These are phyloP conservation scores for Ajuga reptans DNA, from an alignment of 305 asterid species.

Conservation along the genomic window DNA sequence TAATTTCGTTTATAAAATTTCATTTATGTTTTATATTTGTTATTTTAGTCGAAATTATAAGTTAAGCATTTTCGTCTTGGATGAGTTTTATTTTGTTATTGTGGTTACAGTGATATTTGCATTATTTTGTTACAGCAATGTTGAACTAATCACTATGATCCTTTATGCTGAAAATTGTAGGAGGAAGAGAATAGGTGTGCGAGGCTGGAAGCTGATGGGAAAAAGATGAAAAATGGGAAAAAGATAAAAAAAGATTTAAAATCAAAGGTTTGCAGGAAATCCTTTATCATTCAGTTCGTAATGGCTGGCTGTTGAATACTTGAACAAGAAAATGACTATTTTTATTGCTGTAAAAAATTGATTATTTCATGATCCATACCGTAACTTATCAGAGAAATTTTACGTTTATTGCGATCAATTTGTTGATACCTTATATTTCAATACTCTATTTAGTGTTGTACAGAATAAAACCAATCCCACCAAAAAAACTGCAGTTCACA, in stretches of 20 bases:
- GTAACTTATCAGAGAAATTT: background rate
- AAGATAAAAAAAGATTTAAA: no score
- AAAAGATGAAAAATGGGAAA: slow-evolving; percentile 8
- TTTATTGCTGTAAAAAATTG: no score
- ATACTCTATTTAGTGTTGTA: background rate
- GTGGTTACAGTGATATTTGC: no score
- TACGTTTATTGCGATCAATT: background rate
- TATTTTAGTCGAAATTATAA: no score
- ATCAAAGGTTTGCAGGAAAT: slow-evolving; percentile 30
- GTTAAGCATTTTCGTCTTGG: no score
- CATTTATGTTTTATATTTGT: no score
- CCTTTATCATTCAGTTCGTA: background rate
- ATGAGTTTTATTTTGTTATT: no score
- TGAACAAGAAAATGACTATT: no score
- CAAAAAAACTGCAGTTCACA: no score
- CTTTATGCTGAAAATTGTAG: slow-evolving; percentile 22
- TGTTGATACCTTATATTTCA: background rate
- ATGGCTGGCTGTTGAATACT: background rate
- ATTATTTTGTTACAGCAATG: no score
- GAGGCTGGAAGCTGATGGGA: slow-evolving; percentile 18
- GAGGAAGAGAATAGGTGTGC: slow-evolving; percentile 50
- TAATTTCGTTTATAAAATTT: no score
- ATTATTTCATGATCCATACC: background rate
- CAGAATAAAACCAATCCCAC: no score
- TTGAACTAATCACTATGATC: background rate